Percentiles rank a stretch among this genome's conserved stretches.
These are phyloP conservation scores for Ophiostoma sp. DNA, from an alignment of 2,329 filamentous ascomycete species.

Conservation along the genomic window DNA sequence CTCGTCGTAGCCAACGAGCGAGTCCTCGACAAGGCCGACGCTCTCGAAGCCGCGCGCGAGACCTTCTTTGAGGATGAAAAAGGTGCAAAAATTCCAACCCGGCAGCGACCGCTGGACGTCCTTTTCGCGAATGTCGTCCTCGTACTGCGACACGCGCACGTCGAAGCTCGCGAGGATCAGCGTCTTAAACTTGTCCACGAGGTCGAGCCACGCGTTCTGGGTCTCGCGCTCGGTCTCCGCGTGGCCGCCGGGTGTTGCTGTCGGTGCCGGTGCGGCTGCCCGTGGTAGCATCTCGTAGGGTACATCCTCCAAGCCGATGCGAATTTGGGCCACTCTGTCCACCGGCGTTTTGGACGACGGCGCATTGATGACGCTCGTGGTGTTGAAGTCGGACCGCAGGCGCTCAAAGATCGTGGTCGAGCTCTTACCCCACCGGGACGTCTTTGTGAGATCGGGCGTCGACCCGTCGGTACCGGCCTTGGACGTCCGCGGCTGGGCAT, in stretches of 20 bases:
- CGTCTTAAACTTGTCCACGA: constrained; percentile 80
- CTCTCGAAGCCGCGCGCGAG: constrained; percentile 91
- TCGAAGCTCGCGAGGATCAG: constrained; percentile 88
- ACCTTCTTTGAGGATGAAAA: constrained; percentile 96
- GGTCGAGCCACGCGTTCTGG: constrained; percentile 74
- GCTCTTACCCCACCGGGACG: constrained; percentile 42
- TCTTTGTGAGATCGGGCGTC: constrained; percentile 47
- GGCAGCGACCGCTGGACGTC: constrained; percentile 80
- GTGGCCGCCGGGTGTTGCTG: constrained; percentile 42
- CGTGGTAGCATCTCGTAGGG: constrained; percentile 59
- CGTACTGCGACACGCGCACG: constrained; percentile 83
- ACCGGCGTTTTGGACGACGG: constrained; percentile 58
- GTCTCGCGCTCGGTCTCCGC: constrained; percentile 70
- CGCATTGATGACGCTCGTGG: constrained; percentile 66
- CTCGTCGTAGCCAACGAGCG: constrained; percentile 90
- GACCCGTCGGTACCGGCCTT: constrained; percentile 43
- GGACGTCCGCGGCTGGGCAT: constrained; percentile 66
- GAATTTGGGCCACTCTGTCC: constrained; percentile 80
- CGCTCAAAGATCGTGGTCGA: constrained; percentile 74
- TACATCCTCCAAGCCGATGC: constrained; percentile 65
- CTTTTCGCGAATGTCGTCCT: constrained; percentile 93
- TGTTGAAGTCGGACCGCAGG: constrained; percentile 83
- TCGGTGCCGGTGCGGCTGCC: constrained; percentile 57
- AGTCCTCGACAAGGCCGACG: constrained; percentile 91
- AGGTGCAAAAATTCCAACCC: constrained; percentile 99